These are phyloP conservation scores for Aphanomyces astaci DNA, from an alignment of 352 stramenopile genomes.

Conservation along the genomic window DNA sequence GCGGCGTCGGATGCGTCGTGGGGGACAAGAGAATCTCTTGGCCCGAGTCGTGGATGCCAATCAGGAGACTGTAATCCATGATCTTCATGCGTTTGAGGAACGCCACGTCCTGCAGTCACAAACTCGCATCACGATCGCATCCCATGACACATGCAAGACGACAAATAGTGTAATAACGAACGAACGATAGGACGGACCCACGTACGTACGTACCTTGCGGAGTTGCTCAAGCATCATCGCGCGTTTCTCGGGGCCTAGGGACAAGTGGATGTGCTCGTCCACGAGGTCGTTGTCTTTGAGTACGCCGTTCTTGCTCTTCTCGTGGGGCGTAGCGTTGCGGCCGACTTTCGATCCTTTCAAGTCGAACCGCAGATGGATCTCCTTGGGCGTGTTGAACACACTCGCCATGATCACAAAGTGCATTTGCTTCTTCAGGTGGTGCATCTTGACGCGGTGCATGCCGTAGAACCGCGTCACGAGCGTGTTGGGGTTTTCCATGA, in stretches of 20 bases:
- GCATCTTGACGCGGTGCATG: constrained; percentile 97
- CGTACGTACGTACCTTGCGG: constrained; percentile 30
- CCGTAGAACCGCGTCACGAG: constrained; percentile 96
- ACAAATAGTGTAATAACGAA: too few species aligned
- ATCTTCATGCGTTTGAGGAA: constrained; percentile 91
- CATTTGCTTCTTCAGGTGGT: constrained; percentile 91
- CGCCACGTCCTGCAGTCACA: constrained; percentile 77
- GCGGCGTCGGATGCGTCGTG: neutral
- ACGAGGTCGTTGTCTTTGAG: constrained; percentile 90
- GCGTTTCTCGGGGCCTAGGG: constrained; percentile 62
- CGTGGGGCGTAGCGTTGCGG: constrained; percentile 50
- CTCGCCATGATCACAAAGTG: constrained; percentile 96
- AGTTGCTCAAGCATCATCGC: constrained; percentile 81
- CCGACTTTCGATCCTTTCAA: constrained; percentile 89
- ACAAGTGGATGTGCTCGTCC: constrained; percentile 74
- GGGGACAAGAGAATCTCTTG: constrained; percentile 41
- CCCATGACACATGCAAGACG: too few species aligned
- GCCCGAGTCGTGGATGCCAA: constrained; percentile 84
- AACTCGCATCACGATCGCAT: too few species aligned
- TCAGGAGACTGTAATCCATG: constrained; percentile 92
- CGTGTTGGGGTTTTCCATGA: constrained; percentile 95
- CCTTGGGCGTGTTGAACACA: constrained; percentile 92
- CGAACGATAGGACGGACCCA: neutral
- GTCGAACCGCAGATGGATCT: constrained; percentile 85
- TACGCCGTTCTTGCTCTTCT: constrained; percentile 53